Evolutionary conservation across 2,329 filamentous ascomycete genomes (phyloP).

Genomic region (Keithomyces neogunnii): DNA sequence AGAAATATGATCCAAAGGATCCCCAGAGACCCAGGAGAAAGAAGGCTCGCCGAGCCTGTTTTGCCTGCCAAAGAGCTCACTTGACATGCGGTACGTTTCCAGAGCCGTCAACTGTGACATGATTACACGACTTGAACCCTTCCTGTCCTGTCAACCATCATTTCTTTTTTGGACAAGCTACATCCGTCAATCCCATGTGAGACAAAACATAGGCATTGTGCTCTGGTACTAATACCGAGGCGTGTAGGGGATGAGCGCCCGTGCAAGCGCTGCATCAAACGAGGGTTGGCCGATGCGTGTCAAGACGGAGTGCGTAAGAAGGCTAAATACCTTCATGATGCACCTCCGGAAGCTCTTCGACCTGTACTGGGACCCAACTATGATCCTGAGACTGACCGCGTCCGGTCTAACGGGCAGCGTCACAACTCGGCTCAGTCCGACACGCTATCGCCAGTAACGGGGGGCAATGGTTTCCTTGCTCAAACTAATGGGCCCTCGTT

Average conservation of each 20-base stretch:
- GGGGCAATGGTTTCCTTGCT: conserved; percentile 38
- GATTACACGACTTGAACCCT: background rate
- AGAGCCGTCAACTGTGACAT: background rate
- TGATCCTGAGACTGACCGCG: conserved; percentile 46
- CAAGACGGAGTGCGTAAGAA: conserved; percentile 97
- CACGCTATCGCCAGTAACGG: conserved; percentile 26
- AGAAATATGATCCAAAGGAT: conserved; percentile 78
- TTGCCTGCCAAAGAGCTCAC: conserved; percentile 94
- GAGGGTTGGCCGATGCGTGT: conserved; percentile 81
- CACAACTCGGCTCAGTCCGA: conserved; percentile 42
- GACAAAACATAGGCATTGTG: background rate
- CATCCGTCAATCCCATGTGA: conserved; percentile 9
- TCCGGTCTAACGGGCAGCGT: conserved; percentile 36
- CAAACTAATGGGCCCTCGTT: conserved; percentile 38
- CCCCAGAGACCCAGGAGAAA: conserved; percentile 82
- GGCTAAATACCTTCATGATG: conserved; percentile 97
- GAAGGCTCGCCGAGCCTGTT: conserved; percentile 92
- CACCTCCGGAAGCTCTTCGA: conserved; percentile 78
- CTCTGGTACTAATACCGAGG: background rate
- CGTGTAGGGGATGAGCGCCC: conserved; percentile 81
- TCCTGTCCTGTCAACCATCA: background rate
- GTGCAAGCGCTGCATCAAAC: conserved; percentile 88
- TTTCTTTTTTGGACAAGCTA: conserved; percentile 16
- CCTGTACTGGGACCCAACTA: conserved; percentile 71
- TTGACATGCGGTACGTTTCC: conserved; percentile 85